Evolutionary conservation across 768 basidiomycete genomes (phyloP).

Genomic region (Boletus sp.): DNA sequence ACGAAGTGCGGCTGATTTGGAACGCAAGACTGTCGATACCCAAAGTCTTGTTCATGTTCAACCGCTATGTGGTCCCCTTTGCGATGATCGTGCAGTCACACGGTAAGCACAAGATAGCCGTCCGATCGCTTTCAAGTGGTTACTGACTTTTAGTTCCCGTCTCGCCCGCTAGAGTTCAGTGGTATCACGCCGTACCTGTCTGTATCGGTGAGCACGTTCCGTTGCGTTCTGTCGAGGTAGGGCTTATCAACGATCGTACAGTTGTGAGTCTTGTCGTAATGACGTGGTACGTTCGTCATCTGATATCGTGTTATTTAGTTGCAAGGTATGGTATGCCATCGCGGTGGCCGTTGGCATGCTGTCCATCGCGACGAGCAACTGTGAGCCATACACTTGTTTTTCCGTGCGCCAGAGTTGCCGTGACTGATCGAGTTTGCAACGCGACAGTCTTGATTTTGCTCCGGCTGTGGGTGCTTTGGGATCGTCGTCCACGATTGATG

Average conservation of each 20-base stretch:
- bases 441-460: slow-evolving; percentile 37
- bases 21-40: slow-evolving; percentile 24
- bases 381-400: slow-evolving; percentile 20
- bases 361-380: slow-evolving; percentile 37
- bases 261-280: slow-evolving; percentile 16
- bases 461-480: slow-evolving; percentile 41
- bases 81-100: slow-evolving; percentile 30
- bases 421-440: slow-evolving; percentile 6
- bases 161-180: slow-evolving; percentile 20
- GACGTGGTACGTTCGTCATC: not conserved
- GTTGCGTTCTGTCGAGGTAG: not conserved
- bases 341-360: slow-evolving; percentile 33
- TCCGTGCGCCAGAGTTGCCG: not conserved
- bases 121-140: not conserved
- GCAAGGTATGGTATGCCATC: slow-evolving; percentile 22
- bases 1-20: slow-evolving; percentile 36
- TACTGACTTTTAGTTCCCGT: not conserved
- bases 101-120: slow-evolving; percentile 22
- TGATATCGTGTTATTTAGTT: slow-evolving; percentile 17
- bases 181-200: slow-evolving; percentile 14
- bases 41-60: slow-evolving; percentile 34
- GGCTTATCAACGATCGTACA: not conserved
- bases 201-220: slow-evolving; percentile 12
- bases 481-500: slow-evolving; percentile 27
- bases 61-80: slow-evolving; percentile 34